Base-by-base conservation (phyloP, 768 basidiomycete species). In the Agrocybe pediades region DNA sequence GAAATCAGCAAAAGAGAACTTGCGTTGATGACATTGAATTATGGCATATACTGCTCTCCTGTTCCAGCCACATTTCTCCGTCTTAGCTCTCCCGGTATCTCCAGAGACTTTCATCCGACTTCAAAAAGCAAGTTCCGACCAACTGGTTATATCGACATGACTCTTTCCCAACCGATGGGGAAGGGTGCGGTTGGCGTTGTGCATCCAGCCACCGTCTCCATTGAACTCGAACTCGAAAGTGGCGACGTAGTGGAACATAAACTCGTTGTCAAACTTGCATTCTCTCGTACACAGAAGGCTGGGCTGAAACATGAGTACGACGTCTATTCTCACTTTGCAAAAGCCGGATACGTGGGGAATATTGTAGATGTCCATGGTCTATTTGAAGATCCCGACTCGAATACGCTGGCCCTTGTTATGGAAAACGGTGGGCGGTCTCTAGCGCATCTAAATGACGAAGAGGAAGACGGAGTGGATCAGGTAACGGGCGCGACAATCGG, bases 161-260 rank as follows among this genome's bases (percentile, higher is more conserved):
- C 45, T 9, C 40, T 44, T 4, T 16, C 39, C 2, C 48, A 56
- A 46, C 51, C 48, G n/a, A 19, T 52, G 2, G 52, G 55, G 33
- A 21, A 50, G 15, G 59, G 59, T 15, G 52, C 55, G 17, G 47
- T 53, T 13, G 59, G 55, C 9, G 26, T 56, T 39, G 55, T 44
- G 27, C 51, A 60, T 51, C 51, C 50, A 4, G 55, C 27, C 36
- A 29, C 21, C 3, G 29, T 54, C 3, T 30, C 36, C 20, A 21
- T 54, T 17, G 29, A 24, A 13, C 23, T 51, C 46, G 42, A 20
- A 6, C 48, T 2, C 46, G 50, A 16, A 19, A 49, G 30, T 29
- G 7, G 2, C 15, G 52, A 16, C 33, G 33, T 15, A 25, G 25
- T 2, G 25, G 29, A 13, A 26, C 33, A n/a, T n/a, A n/a, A 4